Base-by-base conservation (phyloP, 495 filamentous ascomycete species). In the Annulohypoxylon nitens region DNA sequence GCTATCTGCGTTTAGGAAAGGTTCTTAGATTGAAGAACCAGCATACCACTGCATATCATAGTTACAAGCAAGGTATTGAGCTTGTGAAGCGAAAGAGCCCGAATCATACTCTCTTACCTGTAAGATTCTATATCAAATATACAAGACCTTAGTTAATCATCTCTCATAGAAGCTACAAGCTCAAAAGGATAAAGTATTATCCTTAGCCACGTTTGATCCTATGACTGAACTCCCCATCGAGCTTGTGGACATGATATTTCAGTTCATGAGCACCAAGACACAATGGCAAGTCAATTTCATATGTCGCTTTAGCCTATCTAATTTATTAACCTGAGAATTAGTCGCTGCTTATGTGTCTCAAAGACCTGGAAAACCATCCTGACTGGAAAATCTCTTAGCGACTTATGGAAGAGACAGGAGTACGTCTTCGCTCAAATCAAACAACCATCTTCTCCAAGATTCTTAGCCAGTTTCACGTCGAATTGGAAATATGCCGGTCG, bases 211-310 rank as follows among this genome's bases (percentile, higher is more conserved):
- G 36, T 67, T 73, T 2, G 87, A 89, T 61, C 87, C 87, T 0
- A 78, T 90, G 4, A 71, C 75, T 0, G 69, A 78, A 1, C 69
- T 90, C 18, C 87, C 87, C 3, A 58, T 85, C 4, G 88, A 90
- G 61, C 76, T 89, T 45, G 80, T 81, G 30, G 61, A 69, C 36
- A 81, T 87, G 68, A 80, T 86, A 1, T 76, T 90, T 4, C 61
- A 78, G n/a, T 67, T 82, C 45, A 73, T 88, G 8, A 77, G 80
- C 20, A 88, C 88, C 70, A 81, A 75, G 45, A 75, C 87, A n/a
- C 78, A 85, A 25, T 85, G 85, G 86, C 88, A 79, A 71, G 84
- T 77, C 25, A 8, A n/a, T 33, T 23, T 37, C 3, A 2, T 25
- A 41, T 26, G 37, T 11, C 9, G 3, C 8, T 37, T n/a, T 18